phyloP scores from a whole-genome alignment of 345 rosid species.

The Angophora floribunda region DNA sequence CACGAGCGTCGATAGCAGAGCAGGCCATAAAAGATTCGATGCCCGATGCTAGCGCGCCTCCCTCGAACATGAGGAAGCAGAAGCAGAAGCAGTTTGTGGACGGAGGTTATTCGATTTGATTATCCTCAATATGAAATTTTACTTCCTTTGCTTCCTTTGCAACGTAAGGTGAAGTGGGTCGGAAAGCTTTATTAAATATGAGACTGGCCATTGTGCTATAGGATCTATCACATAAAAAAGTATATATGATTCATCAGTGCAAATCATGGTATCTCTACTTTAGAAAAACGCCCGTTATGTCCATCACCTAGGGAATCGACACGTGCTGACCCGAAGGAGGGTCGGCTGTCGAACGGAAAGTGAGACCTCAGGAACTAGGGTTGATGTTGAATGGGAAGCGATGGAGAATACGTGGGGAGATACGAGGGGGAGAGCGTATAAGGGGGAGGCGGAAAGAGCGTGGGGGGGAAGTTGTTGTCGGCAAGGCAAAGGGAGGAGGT shows the following conservation, averaged over 20 bases:
- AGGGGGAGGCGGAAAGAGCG: no score
- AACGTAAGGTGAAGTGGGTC: not conserved
- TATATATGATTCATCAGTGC: not conserved
- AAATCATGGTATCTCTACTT: not conserved
- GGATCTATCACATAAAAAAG: not conserved
- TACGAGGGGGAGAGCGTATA: not conserved
- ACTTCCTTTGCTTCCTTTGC: not conserved
- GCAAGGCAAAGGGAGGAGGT: not conserved
- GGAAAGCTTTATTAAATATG: not conserved
- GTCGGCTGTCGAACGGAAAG: not conserved
- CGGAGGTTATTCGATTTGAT: not conserved
- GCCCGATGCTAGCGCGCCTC: not conserved
- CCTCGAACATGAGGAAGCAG: no score
- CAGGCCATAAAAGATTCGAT: not conserved
- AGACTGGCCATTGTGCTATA: not conserved
- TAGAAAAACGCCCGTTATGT: not conserved
- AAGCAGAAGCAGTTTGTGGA: not conserved
- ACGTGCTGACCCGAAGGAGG: not conserved
- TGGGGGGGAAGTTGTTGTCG: not conserved
- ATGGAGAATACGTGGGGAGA: fast-evolving
- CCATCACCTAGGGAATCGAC: not conserved
- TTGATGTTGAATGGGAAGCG: not conserved
- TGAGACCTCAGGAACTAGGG: not conserved
- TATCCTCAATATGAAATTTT: not conserved
- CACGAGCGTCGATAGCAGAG: not conserved